Evolutionary conservation across 768 basidiomycete species (phyloP).

Genomic region (Cystofilobasidium bisporidii): DNA sequence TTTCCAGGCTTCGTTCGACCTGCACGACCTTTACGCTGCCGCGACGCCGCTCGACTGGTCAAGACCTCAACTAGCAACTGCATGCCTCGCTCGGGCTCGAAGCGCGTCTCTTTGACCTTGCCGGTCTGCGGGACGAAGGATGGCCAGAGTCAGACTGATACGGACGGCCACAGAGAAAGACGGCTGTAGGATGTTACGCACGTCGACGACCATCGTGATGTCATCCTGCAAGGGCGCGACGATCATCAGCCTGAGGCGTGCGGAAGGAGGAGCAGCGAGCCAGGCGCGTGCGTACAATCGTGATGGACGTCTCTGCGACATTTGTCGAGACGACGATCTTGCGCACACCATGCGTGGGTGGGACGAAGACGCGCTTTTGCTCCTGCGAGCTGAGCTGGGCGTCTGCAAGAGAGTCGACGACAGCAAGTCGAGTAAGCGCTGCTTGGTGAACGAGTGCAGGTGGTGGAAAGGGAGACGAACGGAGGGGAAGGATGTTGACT

Average conservation of each 20-base stretch:
- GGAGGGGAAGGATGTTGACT: conserved; percentile 56
- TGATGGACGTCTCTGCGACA: conserved; percentile 63
- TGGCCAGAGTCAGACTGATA: neutral
- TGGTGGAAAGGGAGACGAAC: conserved; percentile 39
- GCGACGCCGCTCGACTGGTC: conserved; percentile 57
- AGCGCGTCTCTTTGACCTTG: conserved; percentile 71
- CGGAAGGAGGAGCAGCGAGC: neutral
- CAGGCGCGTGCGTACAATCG: conserved; percentile 12
- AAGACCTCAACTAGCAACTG: conserved; percentile 69
- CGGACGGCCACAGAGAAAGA: too few relatives aligned
- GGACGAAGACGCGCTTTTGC: conserved; percentile 65
- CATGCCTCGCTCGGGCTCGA: conserved; percentile 60
- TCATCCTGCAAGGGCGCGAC: neutral
- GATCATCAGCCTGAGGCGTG: neutral
- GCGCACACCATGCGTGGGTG: conserved; percentile 49
- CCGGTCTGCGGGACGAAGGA: conserved; percentile 47
- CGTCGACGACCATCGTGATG: conserved; percentile 6
- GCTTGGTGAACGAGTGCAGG: neutral
- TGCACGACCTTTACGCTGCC: conserved; percentile 79
- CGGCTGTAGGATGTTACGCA: neutral
- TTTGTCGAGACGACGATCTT: conserved; percentile 86
- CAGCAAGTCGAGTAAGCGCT: neutral
- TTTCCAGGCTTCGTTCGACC: conserved; percentile 57
- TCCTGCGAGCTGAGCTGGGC: conserved; percentile 79
- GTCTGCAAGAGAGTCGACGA: neutral